Evolutionary conservation across 176 grass and related monocot genomes (phyloP).

Genomic region (Aegilops speltoides): DNA sequence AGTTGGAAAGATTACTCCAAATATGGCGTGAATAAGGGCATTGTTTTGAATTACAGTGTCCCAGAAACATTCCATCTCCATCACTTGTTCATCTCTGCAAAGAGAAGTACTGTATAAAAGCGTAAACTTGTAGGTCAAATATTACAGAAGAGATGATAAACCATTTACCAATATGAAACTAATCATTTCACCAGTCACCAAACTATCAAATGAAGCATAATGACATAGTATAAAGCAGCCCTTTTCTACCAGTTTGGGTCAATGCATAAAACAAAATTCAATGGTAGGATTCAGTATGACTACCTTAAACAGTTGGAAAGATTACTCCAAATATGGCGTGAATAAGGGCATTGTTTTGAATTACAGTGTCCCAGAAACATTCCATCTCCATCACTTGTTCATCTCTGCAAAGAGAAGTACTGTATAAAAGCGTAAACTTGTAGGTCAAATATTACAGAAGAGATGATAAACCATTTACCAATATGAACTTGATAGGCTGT

Average conservation of each 20-base stretch:
- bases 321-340: background rate
- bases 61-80: too few species aligned
- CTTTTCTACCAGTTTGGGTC: background rate
- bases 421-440: background rate
- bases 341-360: background rate
- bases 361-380: too few species aligned
- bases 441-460: background rate
- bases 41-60: background rate
- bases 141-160: background rate
- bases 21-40: background rate
- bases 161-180: slow-evolving; percentile 23
- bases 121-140: background rate
- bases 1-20: slow-evolving; percentile 15
- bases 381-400: background rate
- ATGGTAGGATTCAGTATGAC: background rate
- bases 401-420: slow-evolving; percentile 11
- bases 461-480: slow-evolving; percentile 15
- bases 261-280: background rate
- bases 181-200: background rate
- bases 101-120: background rate
- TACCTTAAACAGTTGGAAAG: background rate
- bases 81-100: slow-evolving; percentile 5
- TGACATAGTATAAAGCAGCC: background rate
- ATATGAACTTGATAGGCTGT: background rate
- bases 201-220: slow-evolving; percentile 3